These are phyloP conservation scores for Paecilomyces formosus DNA, from an alignment of 2,329 filamentous ascomycete species.

Conservation along the genomic window DNA sequence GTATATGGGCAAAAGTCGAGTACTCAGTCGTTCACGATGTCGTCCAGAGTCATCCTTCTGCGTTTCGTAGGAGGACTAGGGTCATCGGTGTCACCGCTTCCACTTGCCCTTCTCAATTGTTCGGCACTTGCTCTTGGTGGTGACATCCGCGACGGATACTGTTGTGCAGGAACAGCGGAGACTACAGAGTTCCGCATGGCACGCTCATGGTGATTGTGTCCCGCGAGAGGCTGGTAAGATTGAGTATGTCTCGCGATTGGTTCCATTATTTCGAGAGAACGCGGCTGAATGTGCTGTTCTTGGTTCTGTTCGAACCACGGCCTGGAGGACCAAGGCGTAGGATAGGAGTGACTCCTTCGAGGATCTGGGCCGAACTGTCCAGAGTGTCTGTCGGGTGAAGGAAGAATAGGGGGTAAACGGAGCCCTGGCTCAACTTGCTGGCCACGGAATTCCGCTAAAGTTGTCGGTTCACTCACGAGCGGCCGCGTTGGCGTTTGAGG, in stretches of 20 bases:
- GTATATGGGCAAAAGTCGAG: neutral
- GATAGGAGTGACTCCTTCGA: constrained; percentile 27
- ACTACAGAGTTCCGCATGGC: neutral
- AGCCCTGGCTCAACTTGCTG: constrained; percentile 25
- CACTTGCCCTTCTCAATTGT: neutral
- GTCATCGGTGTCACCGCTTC: constrained; percentile 3
- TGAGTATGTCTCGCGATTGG: constrained; percentile 14
- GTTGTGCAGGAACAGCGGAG: neutral
- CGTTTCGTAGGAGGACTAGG: constrained; percentile 24
- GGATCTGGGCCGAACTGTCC: constrained; percentile 16
- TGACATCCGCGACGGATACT: neutral
- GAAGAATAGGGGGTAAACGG: constrained; percentile 30
- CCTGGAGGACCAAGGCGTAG: constrained; percentile 16
- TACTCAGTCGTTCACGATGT: constrained; percentile 31
- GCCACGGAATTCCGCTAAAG: constrained; percentile 19
- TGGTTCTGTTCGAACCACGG: constrained; percentile 15
- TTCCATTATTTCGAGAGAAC: constrained; percentile 16
- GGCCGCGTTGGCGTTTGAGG: constrained; percentile 18
- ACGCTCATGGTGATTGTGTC: neutral
- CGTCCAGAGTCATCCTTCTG: constrained; percentile 32
- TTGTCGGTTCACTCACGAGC: constrained; percentile 15
- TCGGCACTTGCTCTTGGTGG: neutral
- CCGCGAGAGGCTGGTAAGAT: constrained; percentile 2
- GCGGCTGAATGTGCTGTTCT: constrained; percentile 13
- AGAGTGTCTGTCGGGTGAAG: constrained; percentile 17